A percentile compares a stretch with the other conserved stretches of the same genome.
phyloP scores from a whole-genome alignment of 1,284 basidiomycete species.

The Cryptococcus wingfieldii region DNA sequence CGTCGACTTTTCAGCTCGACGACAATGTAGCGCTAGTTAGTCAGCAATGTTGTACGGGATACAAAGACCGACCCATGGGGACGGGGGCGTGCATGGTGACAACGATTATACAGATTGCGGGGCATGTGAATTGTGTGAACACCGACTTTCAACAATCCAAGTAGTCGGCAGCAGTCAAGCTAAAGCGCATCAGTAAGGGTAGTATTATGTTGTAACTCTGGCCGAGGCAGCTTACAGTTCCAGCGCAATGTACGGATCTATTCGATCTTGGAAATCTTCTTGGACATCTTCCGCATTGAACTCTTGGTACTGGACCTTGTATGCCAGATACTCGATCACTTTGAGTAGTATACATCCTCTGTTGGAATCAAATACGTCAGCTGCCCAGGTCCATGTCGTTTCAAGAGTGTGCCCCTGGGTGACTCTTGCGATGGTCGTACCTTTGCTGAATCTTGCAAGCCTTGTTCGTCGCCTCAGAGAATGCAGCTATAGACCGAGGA shows the following conservation, averaged over 20 bases:
- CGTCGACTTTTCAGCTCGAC: background rate
- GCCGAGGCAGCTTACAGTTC: slow-evolving; percentile 52
- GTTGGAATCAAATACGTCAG: background rate
- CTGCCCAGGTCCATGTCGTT: background rate
- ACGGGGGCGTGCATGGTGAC: background rate
- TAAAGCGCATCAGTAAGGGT: slow-evolving; percentile 7
- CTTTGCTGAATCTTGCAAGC: slow-evolving; percentile 48
- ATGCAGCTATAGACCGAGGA: slow-evolving; percentile 32
- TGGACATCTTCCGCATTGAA: slow-evolving; percentile 49
- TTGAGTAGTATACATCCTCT: slow-evolving; percentile 55
- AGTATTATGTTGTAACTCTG: background rate
- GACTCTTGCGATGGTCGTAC: slow-evolving; percentile 21
- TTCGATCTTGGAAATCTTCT: slow-evolving; percentile 55
- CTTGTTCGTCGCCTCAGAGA: slow-evolving; percentile 48
- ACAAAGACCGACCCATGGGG: background rate
- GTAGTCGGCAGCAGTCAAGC: slow-evolving; percentile 50
- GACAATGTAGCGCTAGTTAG: background rate
- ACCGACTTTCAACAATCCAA: slow-evolving; percentile 52
- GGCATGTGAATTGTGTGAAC: background rate
- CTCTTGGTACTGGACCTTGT: slow-evolving; percentile 52
- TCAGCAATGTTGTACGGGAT: background rate
- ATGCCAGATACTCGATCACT: slow-evolving; percentile 57
- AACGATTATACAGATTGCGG: background rate
- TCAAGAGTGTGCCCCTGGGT: background rate
- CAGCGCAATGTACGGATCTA: slow-evolving; percentile 57